Conservation (phyloP, 495 filamentous ascomycete species). For the Penicillium robsamsonii region DNA sequence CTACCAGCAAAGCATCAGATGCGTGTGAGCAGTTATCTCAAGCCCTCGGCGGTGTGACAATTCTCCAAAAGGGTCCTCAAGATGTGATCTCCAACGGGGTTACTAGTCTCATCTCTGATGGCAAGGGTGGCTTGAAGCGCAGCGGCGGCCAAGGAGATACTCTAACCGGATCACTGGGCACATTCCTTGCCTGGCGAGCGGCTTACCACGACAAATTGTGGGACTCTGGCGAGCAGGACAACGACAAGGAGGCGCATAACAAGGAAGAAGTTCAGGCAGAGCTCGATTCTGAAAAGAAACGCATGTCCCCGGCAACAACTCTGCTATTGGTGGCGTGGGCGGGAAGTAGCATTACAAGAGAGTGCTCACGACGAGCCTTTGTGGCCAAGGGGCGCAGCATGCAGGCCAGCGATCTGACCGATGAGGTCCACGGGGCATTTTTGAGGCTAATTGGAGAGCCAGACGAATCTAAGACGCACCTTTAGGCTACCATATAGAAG, state of each 20-base stretch:
- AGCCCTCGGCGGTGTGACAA: constrained; percentile 82
- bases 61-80: constrained; percentile 83
- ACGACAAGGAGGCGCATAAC: constrained; percentile 36
- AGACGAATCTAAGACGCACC: constrained; percentile 43
- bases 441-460: constrained; percentile 66
- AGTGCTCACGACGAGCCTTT: constrained; percentile 87
- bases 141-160: constrained; percentile 96
- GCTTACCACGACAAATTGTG: constrained; percentile 83
- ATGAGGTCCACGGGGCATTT: constrained; percentile 83
- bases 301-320: constrained; percentile 58
- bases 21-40: constrained; percentile 70
- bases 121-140: constrained; percentile 79
- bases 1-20: constrained; percentile 46
- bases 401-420: constrained; percentile 92
- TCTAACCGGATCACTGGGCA: constrained; percentile 83
- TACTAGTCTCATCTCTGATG: constrained; percentile 67
- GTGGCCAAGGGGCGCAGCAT: constrained; percentile 81
- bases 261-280: constrained; percentile 43
- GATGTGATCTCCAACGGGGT: constrained; percentile 86
- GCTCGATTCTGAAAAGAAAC: constrained; percentile 43
- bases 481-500: constrained; percentile 20
- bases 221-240: constrained; percentile 58
- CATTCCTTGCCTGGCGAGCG: constrained; percentile 80
- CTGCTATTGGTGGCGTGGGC: constrained; percentile 80
- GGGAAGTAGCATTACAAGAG: constrained; percentile 82